Conservation (phyloP, 192 early-diverging fungal species). For the Dissophora globulifera region DNA sequence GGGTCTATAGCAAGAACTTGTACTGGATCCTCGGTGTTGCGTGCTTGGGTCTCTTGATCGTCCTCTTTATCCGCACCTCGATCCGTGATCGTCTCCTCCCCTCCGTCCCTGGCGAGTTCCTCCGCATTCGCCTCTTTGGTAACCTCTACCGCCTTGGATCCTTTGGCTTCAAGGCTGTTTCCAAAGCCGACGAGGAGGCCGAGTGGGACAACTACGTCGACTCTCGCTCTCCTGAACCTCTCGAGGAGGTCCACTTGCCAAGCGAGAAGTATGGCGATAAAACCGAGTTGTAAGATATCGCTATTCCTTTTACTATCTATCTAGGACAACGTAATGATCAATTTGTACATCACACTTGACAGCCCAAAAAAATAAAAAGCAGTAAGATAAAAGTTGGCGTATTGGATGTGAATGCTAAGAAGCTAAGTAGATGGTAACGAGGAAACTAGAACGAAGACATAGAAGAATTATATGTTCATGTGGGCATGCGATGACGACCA, state of each 20-base stretch:
- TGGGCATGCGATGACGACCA: too few relatives aligned
- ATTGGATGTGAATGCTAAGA: too few relatives aligned
- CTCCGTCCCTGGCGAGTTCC: constrained; percentile 63
- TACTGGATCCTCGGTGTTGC: constrained; percentile 74
- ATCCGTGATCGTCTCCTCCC: constrained; percentile 79
- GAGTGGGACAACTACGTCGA: constrained; percentile 58
- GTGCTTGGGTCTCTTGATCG: constrained; percentile 62
- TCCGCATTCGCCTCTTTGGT: constrained; percentile 72
- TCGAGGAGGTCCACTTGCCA: background rate
- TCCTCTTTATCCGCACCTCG: constrained; percentile 69
- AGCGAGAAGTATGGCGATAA: background rate
- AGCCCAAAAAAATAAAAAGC: too few relatives aligned
- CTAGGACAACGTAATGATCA: too few relatives aligned
- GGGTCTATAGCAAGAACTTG: constrained; percentile 70
- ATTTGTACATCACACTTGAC: too few relatives aligned
- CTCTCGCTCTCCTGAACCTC: background rate
- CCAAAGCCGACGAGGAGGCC: constrained; percentile 60
- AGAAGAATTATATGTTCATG: too few relatives aligned
- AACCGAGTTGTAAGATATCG: background rate
- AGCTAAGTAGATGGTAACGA: too few relatives aligned
- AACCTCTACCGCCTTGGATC: constrained; percentile 62
- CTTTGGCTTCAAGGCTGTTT: constrained; percentile 37
- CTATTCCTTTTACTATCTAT: too few relatives aligned
- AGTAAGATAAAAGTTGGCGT: too few relatives aligned
- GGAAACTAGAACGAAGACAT: too few relatives aligned